These are phyloP conservation scores for Apiospora aurea DNA, from an alignment of 2,329 filamentous ascomycete species.

Conservation along the genomic window DNA sequence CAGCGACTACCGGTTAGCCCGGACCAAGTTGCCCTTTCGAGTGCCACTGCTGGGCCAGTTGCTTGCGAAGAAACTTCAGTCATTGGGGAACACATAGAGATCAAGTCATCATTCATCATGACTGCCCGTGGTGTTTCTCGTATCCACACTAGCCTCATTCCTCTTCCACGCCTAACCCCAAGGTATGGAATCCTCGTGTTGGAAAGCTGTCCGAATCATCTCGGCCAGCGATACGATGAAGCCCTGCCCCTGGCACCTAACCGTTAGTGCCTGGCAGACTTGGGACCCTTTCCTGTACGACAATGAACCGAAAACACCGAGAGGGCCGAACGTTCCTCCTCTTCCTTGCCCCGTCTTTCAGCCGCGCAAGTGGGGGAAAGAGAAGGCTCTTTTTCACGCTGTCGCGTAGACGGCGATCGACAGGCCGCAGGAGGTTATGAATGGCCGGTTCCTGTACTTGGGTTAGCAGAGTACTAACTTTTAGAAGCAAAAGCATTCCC, in stretches of 20 bases:
- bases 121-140: neutral
- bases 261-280: too few species aligned
- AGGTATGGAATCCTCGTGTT: neutral
- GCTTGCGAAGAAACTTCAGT: neutral
- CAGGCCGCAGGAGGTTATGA: neutral
- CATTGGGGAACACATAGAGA: neutral
- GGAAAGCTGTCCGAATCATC: neutral
- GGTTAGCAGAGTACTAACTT: neutral
- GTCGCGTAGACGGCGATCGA: neutral
- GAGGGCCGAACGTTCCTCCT: too few species aligned
- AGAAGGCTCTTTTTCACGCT: neutral
- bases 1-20: neutral
- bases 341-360: neutral
- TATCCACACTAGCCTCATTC: neutral
- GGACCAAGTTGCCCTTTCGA: neutral
- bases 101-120: constrained; percentile 8
- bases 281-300: neutral
- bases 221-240: neutral
- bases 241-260: neutral
- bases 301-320: neutral
- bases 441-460: neutral
- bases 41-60: neutral
- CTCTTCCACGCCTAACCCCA: neutral
- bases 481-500: neutral
- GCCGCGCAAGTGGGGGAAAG: neutral